Evolutionary conservation across 139 green algal species (phyloP), one percentile per base, ranked within the genome.

Genomic region (Chlamydomonas asymmetrica): DNA sequence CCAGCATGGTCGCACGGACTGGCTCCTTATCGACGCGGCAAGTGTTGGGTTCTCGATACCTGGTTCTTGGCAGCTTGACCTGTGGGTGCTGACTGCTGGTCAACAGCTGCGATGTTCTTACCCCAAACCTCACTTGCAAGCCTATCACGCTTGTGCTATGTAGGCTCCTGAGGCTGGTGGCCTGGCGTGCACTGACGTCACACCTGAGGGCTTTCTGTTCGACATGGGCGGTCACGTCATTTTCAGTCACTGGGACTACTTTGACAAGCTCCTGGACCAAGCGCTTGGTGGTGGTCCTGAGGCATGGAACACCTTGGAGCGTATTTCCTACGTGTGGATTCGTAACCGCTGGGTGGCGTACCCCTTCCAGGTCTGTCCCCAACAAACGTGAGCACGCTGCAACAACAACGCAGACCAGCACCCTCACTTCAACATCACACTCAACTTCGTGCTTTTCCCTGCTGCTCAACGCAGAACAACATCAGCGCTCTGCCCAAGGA

Each of bases 181-280:
- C n/a, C 79, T 97, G 49, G 91, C 93, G 0, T 97, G 92, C 91
- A 97, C 93, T 3, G 92, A 93, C 43, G 66, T 91, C 16, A 97
- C 93, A 0, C 85, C 91, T 0, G 88, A 97, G 70, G 93, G 93
- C 56, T 97, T 97, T 65, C 74, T 96, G 23, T 97, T 96, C 76
- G 93, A 97, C 83, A 97, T 97, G 93, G 93, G 93, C 31, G 93
- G 93, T 35, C 93, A 97, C 62, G 93, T 97, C 70, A 97, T 97
- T 49, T 97, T 97, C 80, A 91, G 80, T 37, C 93, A 97, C 85
- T 97, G 95, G 85, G 79, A 94, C 40, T 97, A 97, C 81, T 97
- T 97, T 83, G 93, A 97, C 82, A 86, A 96, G 73, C 62, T 87
- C 20, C 29, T 87, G 6, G 77, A 87, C 40, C 45, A 62, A 8